Evolutionary conservation across 306 rosid genomes (phyloP).

Genomic region (Prunus mume): DNA sequence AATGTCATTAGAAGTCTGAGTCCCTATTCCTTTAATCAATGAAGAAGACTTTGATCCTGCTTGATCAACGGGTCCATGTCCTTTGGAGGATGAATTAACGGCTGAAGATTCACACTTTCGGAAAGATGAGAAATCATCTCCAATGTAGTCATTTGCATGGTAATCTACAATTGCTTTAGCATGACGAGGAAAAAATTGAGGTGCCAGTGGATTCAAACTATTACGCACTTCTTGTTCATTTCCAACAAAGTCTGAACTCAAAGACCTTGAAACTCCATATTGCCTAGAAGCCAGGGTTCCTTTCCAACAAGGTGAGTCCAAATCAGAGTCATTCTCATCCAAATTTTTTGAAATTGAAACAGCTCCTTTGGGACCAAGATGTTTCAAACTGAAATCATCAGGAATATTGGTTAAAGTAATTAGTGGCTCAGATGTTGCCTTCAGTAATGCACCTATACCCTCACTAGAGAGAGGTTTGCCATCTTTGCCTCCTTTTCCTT

Average conservation of each 20-base stretch:
- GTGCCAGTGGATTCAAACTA: conserved; percentile 66
- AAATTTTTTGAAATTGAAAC: conserved; percentile 20
- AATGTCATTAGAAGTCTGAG: conserved; percentile 27
- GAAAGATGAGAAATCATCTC: conserved; percentile 35
- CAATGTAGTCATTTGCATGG: conserved; percentile 10
- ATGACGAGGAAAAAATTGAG: conserved; percentile 54
- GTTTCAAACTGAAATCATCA: neutral
- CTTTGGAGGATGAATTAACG: conserved; percentile 33
- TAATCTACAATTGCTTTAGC: conserved; percentile 19
- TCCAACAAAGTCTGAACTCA: conserved; percentile 24
- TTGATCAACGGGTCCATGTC: conserved; percentile 22
- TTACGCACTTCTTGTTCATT: conserved; percentile 32
- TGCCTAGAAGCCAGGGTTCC: conserved; percentile 36
- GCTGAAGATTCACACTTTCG: conserved; percentile 26
- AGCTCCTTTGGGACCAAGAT: neutral
- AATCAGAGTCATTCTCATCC: conserved; percentile 51
- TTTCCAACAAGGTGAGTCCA: conserved; percentile 70
- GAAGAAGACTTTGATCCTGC: conserved; percentile 29
- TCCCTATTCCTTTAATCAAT: conserved; percentile 25
- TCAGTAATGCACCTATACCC: neutral
- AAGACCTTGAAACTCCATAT: conserved; percentile 30
- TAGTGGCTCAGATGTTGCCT: conserved; percentile 4
- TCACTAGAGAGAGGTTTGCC: conserved; percentile 4
- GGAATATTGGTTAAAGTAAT: neutral
- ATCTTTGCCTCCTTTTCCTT: conserved; percentile 1